Evolutionary conservation across 805 yeast species (phyloP), one percentile per base, ranked within the genome.

Genomic region (Metschnikowia koreensis): DNA sequence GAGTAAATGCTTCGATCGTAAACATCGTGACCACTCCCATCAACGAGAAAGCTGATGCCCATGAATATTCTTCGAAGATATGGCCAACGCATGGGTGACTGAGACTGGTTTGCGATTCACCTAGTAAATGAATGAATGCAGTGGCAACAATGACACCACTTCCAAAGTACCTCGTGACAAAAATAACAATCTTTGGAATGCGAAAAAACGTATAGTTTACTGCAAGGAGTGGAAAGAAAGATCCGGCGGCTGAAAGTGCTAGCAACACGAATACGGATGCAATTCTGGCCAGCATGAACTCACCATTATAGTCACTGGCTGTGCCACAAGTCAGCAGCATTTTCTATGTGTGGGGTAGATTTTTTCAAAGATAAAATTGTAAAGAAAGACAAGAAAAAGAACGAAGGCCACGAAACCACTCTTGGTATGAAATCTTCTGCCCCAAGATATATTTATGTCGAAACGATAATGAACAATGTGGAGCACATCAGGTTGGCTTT

Each of bases 141-240:
- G 74, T 70, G 10, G 72, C 71, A 5, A 69, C 59, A 47, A 70
- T 69, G 28, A 70, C 73, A 1, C 74, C 74, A 34, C 67, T 63
- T 10, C 74, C 74, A 38, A 70, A 54, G 57, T 65, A 67, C 44
- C 64, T 53, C 31, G 67, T 60, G 40, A 65, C 53, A 41, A 68
- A 68, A 45, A 68, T 65, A n/a, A 61, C 52, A 58, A 63, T 59
- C 6, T 49, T 22, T 1, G 73, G 73, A 11, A 68, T 46, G 13
- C 54, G 52, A n/a, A 68, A 53, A 34, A 48, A 56, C 17, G 55
- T 60, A 44, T 53, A 58, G 39, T 55, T 55, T 38, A 45, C 51
- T 10, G 70, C 66, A 31, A 68, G 46, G 16, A 69, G 51, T 6
- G 73, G 73, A 22, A 68, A 63, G 48, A 68, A 66, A 10, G 69